Percentiles rank a stretch among this genome's conserved stretches.
These are phyloP conservation scores for Colletotrichum magnum DNA, from an alignment of 2,329 filamentous ascomycete species.

Conservation along the genomic window DNA sequence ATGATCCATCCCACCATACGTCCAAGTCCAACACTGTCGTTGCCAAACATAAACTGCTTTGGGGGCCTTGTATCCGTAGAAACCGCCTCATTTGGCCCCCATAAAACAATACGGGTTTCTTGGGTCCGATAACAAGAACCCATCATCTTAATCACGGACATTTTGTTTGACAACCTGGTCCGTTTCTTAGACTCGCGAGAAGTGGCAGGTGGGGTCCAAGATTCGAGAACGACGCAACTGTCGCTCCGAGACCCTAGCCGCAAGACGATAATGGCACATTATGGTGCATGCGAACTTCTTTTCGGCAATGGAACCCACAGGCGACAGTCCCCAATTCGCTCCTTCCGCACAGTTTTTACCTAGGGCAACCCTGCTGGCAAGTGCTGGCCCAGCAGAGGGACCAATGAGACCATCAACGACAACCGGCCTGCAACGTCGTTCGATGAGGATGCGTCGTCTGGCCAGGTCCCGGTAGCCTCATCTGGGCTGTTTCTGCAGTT, in stretches of 20 bases:
- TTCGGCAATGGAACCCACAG: constrained; percentile 35
- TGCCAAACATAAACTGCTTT: constrained; percentile 25
- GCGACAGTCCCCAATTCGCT: constrained; percentile 27
- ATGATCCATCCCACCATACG: constrained; percentile 8
- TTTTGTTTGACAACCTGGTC: constrained; percentile 29
- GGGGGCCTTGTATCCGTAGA: constrained; percentile 1
- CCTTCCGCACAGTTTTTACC: constrained; percentile 22
- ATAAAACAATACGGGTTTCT: constrained; percentile 26
- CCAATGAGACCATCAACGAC: constrained; percentile 25
- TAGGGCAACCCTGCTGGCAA: constrained; percentile 26
- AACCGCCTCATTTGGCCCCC: constrained; percentile 33
- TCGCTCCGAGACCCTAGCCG: constrained; percentile 18
- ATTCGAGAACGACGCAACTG: constrained; percentile 9
- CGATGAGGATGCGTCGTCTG: constrained; percentile 34
- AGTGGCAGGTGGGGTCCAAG: constrained; percentile 35
- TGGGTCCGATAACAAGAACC: constrained; percentile 17
- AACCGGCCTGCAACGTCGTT: constrained; percentile 26
- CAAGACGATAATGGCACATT: constrained; percentile 19
- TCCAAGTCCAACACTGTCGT: not conserved
- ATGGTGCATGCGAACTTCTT: constrained; percentile 17
- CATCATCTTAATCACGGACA: constrained; percentile 33
- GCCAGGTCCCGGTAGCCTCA: constrained; percentile 21
- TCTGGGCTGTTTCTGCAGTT: constrained; percentile 29
- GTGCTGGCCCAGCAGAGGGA: constrained; percentile 15
- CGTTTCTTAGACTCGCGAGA: constrained; percentile 18